Evolutionary conservation across 164 flowering plant genomes (phyloP), one percentile per base, ranked within the genome.

Genomic region (Umbilicus rupestris): DNA sequence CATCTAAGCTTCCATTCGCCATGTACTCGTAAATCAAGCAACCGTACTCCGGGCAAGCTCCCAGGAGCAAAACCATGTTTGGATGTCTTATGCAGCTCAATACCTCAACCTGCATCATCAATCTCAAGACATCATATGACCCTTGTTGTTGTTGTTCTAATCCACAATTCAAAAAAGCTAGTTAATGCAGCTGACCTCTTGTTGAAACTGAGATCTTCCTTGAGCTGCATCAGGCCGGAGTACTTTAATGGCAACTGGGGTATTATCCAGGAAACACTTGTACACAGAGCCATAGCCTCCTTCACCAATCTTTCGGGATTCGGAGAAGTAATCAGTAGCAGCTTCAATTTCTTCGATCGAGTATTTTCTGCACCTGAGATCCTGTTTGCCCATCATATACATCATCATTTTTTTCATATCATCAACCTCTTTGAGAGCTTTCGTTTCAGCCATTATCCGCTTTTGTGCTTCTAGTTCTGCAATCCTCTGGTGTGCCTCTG

Each of bases 1-100:
- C 83, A 8, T 80, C 83, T 39, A 79, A 62, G 72, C 83, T 79
- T 14, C 82, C 80, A 35, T 77, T 77, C 8, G 76, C 73, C 80
- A 79, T 77, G 76, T 77, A 75, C 63, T 79, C 83, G 35, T 79
- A 79, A 17, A 79, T 75, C 46, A 79, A 39, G 39, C 83, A 79
- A 6, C 83, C 80, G 58, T 71, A 79, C 66, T 77, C 83, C 5
- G 83, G 83, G 66, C 81, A 80, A 5, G 82, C 82, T 52, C 83
- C 83, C 15, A 78, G 75, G 2, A 80, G 81, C 28, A 80, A 74
- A 35, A 80, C 83, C 81, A 80, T 75, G 72, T 80, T 73, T 19
- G 83, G 83, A 73, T 78, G 83, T 14, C 83, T 37, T 65, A 80
- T 80, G 69, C 76, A 66, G 68, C 78, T 72, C 29, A 78, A 52